phyloP scores from a whole-genome alignment of 1,139 yeast genomes.

The Pneumocystis jirovecii region DNA sequence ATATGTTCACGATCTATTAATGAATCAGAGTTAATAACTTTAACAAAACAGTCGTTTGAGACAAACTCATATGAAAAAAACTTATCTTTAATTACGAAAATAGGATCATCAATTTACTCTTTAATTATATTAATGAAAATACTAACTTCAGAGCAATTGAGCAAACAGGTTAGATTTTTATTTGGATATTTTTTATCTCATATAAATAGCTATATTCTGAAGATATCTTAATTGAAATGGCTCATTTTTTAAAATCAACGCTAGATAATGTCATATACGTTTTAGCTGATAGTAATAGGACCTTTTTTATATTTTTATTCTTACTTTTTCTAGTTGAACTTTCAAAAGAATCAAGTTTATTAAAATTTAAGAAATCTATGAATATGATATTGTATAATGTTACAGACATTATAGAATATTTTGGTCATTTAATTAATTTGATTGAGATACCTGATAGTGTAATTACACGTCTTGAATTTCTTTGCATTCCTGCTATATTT shows the following conservation, averaged over 20 bases:
- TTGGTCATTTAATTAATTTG: background rate
- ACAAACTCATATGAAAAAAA: background rate
- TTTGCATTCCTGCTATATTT: conserved; percentile 31
- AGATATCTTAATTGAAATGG: conserved; percentile 28
- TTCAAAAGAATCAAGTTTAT: background rate
- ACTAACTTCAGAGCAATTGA: background rate
- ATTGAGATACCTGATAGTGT: conserved; percentile 25
- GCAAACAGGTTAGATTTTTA: background rate
- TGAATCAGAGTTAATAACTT: background rate
- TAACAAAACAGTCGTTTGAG: background rate
- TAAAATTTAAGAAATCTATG: background rate
- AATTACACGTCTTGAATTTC: conserved; percentile 39
- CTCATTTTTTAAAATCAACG: conserved; percentile 28
- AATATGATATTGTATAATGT: conserved; percentile 1
- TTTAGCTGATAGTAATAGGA: conserved; percentile 9
- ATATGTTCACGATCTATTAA: background rate
- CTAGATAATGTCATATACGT: conserved; percentile 28
- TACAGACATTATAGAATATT: background rate
- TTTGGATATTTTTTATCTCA: background rate
- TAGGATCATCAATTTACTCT: background rate
- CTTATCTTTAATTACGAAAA: background rate
- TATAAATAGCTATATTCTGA: conserved; percentile 28
- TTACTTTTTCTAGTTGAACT: conserved; percentile 3
- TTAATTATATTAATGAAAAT: background rate
- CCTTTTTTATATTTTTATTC: background rate